Evolutionary conservation across 768 basidiomycete species (phyloP), one percentile per base, ranked within the genome.

Genomic region (Boletus edulis): DNA sequence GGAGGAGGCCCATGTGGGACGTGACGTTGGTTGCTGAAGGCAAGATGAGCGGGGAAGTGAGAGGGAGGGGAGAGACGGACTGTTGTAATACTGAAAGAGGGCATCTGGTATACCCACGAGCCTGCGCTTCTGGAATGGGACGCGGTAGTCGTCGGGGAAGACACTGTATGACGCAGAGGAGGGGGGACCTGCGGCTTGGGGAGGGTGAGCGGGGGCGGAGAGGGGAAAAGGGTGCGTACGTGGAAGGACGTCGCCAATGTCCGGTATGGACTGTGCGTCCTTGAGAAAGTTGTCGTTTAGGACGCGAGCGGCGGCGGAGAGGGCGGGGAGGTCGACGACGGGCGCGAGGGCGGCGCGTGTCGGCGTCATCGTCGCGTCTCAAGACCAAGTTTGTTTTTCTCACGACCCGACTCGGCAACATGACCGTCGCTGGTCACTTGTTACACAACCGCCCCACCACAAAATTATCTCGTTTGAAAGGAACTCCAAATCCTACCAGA

Each of bases 1-100:
- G 86, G 67, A 98, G 81, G 50, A 99, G 73, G 11, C 95, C 95
- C 88, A 97, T 89, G 64, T 90, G 86, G 17, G 89, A 85, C 24
- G 83, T 83, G 51, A 88, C 82, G 64, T 76, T 85, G 35, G 82
- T 79, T 52, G 78, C 89, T 91, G 66, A 29, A 40, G 56, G 57
- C 57, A 53, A 42, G 52, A 42, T 65, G 64, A 49, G 60, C 29
- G 43, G 42, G 42, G 57, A 41, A 14, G 46, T 24, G 35, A 29
- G 44, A 12, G 6, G 10, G 39, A 24, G 22, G 22, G n/a, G 39
- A 32, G 52, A 58, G 49, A 72, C 82, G 57, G 52, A 89, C 89
- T 84, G 61, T 86, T 84, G 68, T 87, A 91, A 65, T 87, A 86
- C 63, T 90, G 84, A 52, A 89, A 91, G 50, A 91, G 74, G 7